A percentile compares a stretch with the other conserved stretches of the same genome.
Evolutionary conservation across 768 basidiomycete genomes (phyloP).

Genomic region (Glaciozyma martinii): DNA sequence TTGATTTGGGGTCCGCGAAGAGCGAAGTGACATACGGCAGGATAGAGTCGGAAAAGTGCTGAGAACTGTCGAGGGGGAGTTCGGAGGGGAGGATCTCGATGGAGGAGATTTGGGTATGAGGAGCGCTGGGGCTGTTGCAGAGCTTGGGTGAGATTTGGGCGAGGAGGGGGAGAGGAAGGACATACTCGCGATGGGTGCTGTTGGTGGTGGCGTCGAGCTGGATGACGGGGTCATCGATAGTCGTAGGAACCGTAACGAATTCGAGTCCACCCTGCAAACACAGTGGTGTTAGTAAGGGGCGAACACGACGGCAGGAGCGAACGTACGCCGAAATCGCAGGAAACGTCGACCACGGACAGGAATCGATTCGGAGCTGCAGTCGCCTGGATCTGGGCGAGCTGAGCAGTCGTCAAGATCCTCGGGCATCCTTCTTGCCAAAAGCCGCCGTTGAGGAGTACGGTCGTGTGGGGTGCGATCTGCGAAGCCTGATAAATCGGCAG

Average conservation of each 20-base stretch:
- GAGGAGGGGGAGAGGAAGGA: slow-evolving; percentile 19
- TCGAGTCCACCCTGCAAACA: slow-evolving; percentile 63
- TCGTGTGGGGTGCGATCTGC: slow-evolving; percentile 75
- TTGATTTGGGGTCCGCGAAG: slow-evolving; percentile 36
- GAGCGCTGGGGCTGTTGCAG: slow-evolving; percentile 43
- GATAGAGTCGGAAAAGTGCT: slow-evolving; percentile 61
- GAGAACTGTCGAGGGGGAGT: slow-evolving; percentile 70
- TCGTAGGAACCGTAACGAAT: slow-evolving; percentile 67
- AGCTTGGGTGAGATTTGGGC: slow-evolving; percentile 24
- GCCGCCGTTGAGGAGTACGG: slow-evolving; percentile 73
- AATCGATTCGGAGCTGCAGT: slow-evolving; percentile 47
- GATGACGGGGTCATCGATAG: slow-evolving; percentile 64
- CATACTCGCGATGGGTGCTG: slow-evolving; percentile 19
- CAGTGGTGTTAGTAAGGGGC: not conserved
- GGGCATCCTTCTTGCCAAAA: slow-evolving; percentile 76
- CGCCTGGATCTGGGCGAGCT: slow-evolving; percentile 47
- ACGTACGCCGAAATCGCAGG: slow-evolving; percentile 68
- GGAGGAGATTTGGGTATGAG: slow-evolving; percentile 62
- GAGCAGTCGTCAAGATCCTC: slow-evolving; percentile 61
- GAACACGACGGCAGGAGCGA: not conserved
- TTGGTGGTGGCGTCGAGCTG: slow-evolving; percentile 23
- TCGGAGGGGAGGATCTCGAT: slow-evolving; percentile 85
- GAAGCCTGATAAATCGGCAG: not conserved
- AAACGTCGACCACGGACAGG: slow-evolving; percentile 73
- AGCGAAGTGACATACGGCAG: slow-evolving; percentile 59